Conservation (phyloP, 2,329 filamentous ascomycete species). For the Penicillium oxalicum region DNA sequence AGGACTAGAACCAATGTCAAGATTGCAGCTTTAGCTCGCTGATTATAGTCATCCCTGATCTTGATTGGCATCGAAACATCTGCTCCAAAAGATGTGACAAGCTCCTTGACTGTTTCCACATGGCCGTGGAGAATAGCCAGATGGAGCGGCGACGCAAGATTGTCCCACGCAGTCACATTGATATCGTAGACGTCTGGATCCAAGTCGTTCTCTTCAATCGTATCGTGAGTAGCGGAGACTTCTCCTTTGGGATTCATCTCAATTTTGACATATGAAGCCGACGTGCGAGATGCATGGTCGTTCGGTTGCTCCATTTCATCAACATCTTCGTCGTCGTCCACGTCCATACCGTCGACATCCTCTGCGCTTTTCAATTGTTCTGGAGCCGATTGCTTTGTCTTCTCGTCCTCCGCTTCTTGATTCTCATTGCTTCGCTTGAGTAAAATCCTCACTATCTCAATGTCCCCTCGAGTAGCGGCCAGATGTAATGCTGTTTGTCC, state of each 20-base stretch:
- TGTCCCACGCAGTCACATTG: constrained; percentile 75
- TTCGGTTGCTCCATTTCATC: constrained; percentile 44
- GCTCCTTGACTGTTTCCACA: constrained; percentile 58
- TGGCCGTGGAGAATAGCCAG: constrained; percentile 71
- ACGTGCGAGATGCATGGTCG: constrained; percentile 47
- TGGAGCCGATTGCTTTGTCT: constrained; percentile 6
- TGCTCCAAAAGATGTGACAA: constrained; percentile 68
- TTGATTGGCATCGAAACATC: constrained; percentile 72
- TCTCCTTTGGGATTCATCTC: constrained; percentile 25
- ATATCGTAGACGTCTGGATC: constrained; percentile 76
- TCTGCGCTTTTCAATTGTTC: constrained; percentile 7
- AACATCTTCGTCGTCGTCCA: constrained; percentile 24
- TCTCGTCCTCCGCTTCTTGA: constrained; percentile 46
- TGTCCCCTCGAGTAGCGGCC: constrained; percentile 63
- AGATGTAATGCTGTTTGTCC: constrained; percentile 78
- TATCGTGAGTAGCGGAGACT: constrained; percentile 37
- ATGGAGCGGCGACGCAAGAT: constrained; percentile 66
- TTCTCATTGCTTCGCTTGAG: constrained; percentile 59
- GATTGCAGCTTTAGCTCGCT: constrained; percentile 54
- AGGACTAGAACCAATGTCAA: constrained; percentile 65
- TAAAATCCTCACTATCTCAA: constrained; percentile 64
- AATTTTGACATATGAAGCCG: constrained; percentile 71
- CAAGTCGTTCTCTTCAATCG: constrained; percentile 51
- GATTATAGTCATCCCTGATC: constrained; percentile 42
- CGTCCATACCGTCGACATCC: constrained; percentile 19